Evolutionary conservation across 129 eudicot genomes (phyloP).

Genomic region (Lonicera japonica): DNA sequence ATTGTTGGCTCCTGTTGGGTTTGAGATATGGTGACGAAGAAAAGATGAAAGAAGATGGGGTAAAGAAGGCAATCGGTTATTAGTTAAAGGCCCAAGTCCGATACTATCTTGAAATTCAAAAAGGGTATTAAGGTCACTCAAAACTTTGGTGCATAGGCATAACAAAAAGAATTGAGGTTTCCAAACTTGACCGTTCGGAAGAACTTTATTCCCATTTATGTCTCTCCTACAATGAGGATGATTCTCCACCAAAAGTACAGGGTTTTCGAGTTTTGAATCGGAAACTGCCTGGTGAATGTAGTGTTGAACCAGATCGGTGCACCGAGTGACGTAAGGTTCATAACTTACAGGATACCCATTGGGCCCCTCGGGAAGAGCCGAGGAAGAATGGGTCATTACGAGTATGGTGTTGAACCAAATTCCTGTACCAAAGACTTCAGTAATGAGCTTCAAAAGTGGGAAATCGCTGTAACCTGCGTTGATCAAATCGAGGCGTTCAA

Average conservation of each 20-base stretch:
- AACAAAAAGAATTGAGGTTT: slow-evolving; percentile 60
- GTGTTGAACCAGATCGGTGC: slow-evolving; percentile 69
- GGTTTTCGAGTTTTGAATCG: slow-evolving; percentile 78
- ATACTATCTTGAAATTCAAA: slow-evolving; percentile 61
- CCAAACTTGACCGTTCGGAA: slow-evolving; percentile 93
- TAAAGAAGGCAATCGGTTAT: slow-evolving; percentile 57
- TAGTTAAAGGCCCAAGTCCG: slow-evolving; percentile 48
- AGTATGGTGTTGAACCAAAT: slow-evolving; percentile 95
- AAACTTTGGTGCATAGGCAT: slow-evolving; percentile 78
- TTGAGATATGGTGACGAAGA: slow-evolving; percentile 53
- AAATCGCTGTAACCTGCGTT: slow-evolving; percentile 55
- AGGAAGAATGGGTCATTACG: slow-evolving; percentile 88
- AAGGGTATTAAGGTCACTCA: slow-evolving; percentile 69
- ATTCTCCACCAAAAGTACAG: slow-evolving; percentile 81
- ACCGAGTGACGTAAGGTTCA: slow-evolving; percentile 56
- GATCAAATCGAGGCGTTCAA: slow-evolving; percentile 78
- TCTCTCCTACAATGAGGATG: slow-evolving; percentile 63
- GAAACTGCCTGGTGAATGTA: slow-evolving; percentile 73
- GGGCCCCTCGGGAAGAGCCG: slow-evolving; percentile 79
- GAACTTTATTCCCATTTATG: slow-evolving; percentile 61
- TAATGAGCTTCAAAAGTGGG: slow-evolving; percentile 71
- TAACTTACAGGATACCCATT: slow-evolving; percentile 68
- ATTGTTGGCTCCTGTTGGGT: slow-evolving; percentile 32
- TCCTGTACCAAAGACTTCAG: slow-evolving; percentile 72
- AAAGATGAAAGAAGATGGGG: slow-evolving; percentile 90